Conservation (phyloP, 768 basidiomycete genomes). For the Clitopilus hobsonii region DNA sequence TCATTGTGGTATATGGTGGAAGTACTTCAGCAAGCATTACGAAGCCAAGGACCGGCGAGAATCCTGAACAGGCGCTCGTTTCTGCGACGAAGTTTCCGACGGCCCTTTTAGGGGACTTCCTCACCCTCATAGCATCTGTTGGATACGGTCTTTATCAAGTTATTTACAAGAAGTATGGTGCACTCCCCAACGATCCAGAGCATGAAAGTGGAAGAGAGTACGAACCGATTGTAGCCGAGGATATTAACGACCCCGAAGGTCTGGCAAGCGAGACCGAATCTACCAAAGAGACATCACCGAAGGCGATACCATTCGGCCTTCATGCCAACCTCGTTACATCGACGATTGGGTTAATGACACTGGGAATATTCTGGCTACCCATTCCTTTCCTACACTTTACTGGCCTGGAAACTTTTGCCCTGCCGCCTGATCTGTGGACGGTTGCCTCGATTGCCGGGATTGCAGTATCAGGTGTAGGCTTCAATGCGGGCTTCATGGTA, state of each 20-base stretch:
- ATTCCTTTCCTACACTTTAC: constrained; percentile 68
- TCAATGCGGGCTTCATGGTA: constrained; percentile 87
- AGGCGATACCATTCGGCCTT: constrained; percentile 76
- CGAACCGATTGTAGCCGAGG: constrained; percentile 35
- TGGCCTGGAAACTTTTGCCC: constrained; percentile 60
- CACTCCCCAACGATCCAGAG: constrained; percentile 64
- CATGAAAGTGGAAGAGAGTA: constrained; percentile 42
- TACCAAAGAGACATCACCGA: constrained; percentile 26
- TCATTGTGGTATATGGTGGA: constrained; percentile 81
- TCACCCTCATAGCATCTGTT: constrained; percentile 71
- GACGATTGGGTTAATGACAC: constrained; percentile 73
- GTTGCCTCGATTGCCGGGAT: constrained; percentile 61
- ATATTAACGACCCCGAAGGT: constrained; percentile 19
- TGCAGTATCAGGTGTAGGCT: constrained; percentile 64
- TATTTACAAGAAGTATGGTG: constrained; percentile 75
- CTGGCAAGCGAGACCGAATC: constrained; percentile 8
- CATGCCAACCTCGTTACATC: constrained; percentile 81
- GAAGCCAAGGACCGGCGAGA: constrained; percentile 7
- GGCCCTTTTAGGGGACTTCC: constrained; percentile 66
- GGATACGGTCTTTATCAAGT: constrained; percentile 79
- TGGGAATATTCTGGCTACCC: constrained; percentile 73
- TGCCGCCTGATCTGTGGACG: constrained; percentile 49
- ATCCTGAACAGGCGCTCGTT: constrained; percentile 4
- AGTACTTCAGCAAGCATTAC: constrained; percentile 22
- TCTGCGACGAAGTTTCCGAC: constrained; percentile 31